Conservation (phyloP, 345 rosid species). For the Boechera divaricarpa region DNA sequence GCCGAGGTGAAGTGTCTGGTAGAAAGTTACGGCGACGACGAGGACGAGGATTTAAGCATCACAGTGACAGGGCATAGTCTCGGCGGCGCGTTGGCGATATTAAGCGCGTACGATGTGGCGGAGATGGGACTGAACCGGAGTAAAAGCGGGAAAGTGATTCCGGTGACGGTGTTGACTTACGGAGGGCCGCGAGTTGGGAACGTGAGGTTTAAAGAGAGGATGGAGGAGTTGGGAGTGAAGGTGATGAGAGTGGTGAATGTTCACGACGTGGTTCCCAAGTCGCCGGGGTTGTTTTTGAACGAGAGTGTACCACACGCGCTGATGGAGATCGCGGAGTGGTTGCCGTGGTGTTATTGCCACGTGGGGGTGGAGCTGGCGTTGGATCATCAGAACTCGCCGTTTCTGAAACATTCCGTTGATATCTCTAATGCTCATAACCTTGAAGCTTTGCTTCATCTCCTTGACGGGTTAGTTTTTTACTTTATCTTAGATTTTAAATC, state of each 20-base stretch:
- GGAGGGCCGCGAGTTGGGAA: constrained; percentile 88
- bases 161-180: constrained; percentile 63
- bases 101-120: constrained; percentile 77
- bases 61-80: constrained; percentile 85
- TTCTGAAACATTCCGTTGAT: constrained; percentile 59
- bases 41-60: constrained; percentile 62
- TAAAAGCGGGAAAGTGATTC: constrained; percentile 48
- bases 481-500: not conserved
- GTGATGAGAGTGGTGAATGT: constrained; percentile 79
- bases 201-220: constrained; percentile 65
- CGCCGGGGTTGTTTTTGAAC: constrained; percentile 79
- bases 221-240: constrained; percentile 62
- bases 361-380: constrained; percentile 76
- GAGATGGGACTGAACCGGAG: constrained; percentile 63
- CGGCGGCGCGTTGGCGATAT: constrained; percentile 76
- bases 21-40: constrained; percentile 53
- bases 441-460: constrained; percentile 78
- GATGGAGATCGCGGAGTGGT: constrained; percentile 57
- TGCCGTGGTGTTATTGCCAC: constrained; percentile 86
- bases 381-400: constrained; percentile 74
- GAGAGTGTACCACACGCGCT: constrained; percentile 52
- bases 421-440: constrained; percentile 68
- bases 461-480: constrained; percentile 71
- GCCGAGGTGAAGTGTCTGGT: constrained; percentile 62
- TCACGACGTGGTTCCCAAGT: constrained; percentile 67